Percentiles rank a stretch among this genome's conserved stretches.
Evolutionary conservation across 345 rosid genomes (phyloP).

Genomic region (Mangifera indica): DNA sequence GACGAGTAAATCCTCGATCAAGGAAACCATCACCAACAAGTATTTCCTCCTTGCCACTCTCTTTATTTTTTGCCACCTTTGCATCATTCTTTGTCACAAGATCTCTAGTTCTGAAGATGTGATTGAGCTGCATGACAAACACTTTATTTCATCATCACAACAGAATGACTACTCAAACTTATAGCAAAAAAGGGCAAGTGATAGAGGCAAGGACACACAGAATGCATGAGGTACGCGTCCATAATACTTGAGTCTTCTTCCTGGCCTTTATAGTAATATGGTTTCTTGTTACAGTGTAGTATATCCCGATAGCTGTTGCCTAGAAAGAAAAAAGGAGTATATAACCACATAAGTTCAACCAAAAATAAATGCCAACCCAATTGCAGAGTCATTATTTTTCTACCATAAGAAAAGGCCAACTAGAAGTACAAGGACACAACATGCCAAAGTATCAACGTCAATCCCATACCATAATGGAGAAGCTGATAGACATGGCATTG

Average conservation of each 20-base stretch:
- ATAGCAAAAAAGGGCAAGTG: slow-evolving; percentile 11
- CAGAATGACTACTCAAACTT: slow-evolving; percentile 8
- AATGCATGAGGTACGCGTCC: slow-evolving; percentile 89
- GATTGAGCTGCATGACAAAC: slow-evolving; percentile 75
- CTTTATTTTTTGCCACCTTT: slow-evolving; percentile 60
- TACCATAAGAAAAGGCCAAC: neutral
- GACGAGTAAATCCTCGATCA: slow-evolving; percentile 97
- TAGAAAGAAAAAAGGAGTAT: slow-evolving; percentile 26
- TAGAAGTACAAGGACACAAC: neutral
- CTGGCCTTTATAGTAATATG: slow-evolving; percentile 69
- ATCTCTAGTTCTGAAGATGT: slow-evolving; percentile 70
- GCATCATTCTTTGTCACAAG: slow-evolving; percentile 74
- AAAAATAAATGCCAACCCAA: slow-evolving; percentile 4
- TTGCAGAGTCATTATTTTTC: neutral
- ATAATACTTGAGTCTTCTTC: slow-evolving; percentile 77
- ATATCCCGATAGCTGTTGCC: slow-evolving; percentile 81
- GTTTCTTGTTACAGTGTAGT: slow-evolving; percentile 80
- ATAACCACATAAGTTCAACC: slow-evolving; percentile 20
- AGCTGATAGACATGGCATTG: neutral
- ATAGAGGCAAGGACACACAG: slow-evolving; percentile 46
- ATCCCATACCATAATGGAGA: neutral
- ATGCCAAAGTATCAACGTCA: neutral
- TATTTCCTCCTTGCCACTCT: slow-evolving; percentile 41
- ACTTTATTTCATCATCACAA: slow-evolving; percentile 22
- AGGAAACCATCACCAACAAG: slow-evolving; percentile 55